Evolutionary conservation across 2,329 filamentous ascomycete genomes (phyloP), one percentile per base, ranked within the genome.

Genomic region (Stagonosporopsis cucurbitacearum): DNA sequence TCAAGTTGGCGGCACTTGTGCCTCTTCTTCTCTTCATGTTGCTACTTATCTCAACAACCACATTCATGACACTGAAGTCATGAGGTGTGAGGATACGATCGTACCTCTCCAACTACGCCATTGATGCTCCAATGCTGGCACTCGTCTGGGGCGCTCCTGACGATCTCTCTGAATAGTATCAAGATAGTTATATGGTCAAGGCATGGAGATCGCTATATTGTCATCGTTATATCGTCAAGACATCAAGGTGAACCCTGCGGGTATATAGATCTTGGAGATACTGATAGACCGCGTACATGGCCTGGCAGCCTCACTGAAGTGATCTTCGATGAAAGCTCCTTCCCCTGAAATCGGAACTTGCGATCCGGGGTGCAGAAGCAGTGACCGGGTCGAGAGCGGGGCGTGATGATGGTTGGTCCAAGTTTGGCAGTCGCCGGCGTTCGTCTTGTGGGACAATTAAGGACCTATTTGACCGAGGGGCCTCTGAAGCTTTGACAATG

Each of bases 391-490:
- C 25, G 11, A n/a, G 40, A 35, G 50, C 46, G 46, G 43, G 41
- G 52, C 52, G 20, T 19, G 12, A 9, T 47, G 15, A 26, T n/a
- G 19, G 9, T 9, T 37, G 35, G 35, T 20, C 35, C 37, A n/a
- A 26, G 39, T 17, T 17, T 22, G 23, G 11, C 25, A 4, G 23
- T 37, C 8, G 50, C 17, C 12, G 36, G 28, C 8, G 20, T 23
- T 35, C 33, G 15, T 23, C 13, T 33, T 20, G 22, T 46, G 17
- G 33, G 11, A 42, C 53, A n/a, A 39, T 37, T 20, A n/a, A 17
- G 25, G 7, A n/a, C n/a, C n/a, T 47, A 47, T 50, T 50, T 37
- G 37, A 39, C 42, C 53, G 53, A 51, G 12, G 35, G 26, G 37
- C 28, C 41, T 22, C 41, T 23, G 22, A 17, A 43, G 37, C 42